Base-by-base conservation (phyloP, 495 filamentous ascomycete species). In the Astrocystis sublimbata region DNA sequence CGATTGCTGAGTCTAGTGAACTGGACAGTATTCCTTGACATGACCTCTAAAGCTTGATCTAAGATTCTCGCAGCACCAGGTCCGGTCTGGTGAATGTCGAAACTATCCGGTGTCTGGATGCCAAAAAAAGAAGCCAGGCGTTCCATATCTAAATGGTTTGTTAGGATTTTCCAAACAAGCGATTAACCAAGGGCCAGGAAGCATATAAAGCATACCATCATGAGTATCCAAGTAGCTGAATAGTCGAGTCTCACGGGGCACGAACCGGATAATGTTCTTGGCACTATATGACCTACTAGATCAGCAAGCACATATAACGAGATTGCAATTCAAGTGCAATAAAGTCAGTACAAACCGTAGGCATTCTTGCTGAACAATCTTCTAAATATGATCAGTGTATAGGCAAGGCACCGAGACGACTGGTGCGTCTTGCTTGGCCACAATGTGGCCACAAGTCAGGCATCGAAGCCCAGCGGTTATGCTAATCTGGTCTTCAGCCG, bases 351-450 rank as follows among this genome's bases (percentile, higher is more conserved):
- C 47, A 33, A 50, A 50, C 47, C 28, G 47, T 50, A 50, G n/a
- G 28, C 26, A 50, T 15, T 50, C 26, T 50, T 50, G 47, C 47
- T 50, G 26, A 50, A 50, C 47, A 50, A 50, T 50, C 47, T 50
- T 50, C 26, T 50, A 33, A 31, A 50, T 31, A 50, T 50, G 26
- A 50, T 50, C 47, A 50, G 28, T 28, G 26, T 50, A 50, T n/a
- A 50, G 26, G 47, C 47, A 33, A 50, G 47, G 47, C 13, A 50
- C 47, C 47, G 47, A 31, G 26, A 50, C 47, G 47, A 50, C 47
- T 50, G 47, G 47, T 50, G 47, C 47, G 12, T 50, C 26, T 12
- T 30, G 47, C 26, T 50, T 50, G 47, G 19, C 47, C 47, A 31
- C 26, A 4, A 50, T 50, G 26, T 31, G 28, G 47, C 47, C 24